phyloP scores from a whole-genome alignment of 108 stramenopile genomes.

The Licmophora abbreviata region DNA sequence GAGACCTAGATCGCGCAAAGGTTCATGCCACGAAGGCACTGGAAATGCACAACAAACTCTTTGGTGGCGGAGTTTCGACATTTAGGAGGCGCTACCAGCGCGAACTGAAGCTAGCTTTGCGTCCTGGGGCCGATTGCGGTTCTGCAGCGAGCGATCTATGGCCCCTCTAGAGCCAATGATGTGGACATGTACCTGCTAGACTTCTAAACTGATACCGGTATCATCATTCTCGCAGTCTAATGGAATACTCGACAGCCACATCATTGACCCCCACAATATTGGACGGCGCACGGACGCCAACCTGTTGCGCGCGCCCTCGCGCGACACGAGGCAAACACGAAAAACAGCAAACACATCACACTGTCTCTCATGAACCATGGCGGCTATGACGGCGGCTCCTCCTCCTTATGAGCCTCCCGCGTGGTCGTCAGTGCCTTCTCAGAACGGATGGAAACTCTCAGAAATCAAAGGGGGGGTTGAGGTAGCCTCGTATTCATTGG shows the following conservation, averaged over 20 bases:
- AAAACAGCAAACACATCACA: no score
- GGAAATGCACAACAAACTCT: constrained; percentile 50
- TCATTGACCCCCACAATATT: no score
- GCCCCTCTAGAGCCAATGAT: neutral
- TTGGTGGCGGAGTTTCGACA: constrained; percentile 52
- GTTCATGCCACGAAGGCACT: constrained; percentile 48
- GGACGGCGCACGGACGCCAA: no score
- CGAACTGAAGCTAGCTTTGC: constrained; percentile 43
- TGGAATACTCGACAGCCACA: no score
- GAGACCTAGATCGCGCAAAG: constrained; percentile 21
- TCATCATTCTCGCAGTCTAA: no score
- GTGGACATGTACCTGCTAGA: no score
- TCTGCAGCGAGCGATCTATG: neutral
- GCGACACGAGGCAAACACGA: no score
- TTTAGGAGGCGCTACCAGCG: constrained; percentile 49
- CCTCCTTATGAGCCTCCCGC: constrained; percentile 7
- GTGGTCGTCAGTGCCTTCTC: neutral
- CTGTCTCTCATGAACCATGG: no score
- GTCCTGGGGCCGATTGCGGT: constrained; percentile 10
- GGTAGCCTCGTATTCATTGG: constrained; percentile 16
- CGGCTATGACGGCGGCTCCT: constrained; percentile 6
- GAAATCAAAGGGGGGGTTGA: constrained; percentile 49
- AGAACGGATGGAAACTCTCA: constrained; percentile 18
- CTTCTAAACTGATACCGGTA: neutral
- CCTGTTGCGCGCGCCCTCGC: no score